A percentile compares a stretch with the other conserved stretches of the same genome.
These are phyloP conservation scores for Boletus tylopilopsis DNA, from an alignment of 768 basidiomycete genomes.

Conservation along the genomic window DNA sequence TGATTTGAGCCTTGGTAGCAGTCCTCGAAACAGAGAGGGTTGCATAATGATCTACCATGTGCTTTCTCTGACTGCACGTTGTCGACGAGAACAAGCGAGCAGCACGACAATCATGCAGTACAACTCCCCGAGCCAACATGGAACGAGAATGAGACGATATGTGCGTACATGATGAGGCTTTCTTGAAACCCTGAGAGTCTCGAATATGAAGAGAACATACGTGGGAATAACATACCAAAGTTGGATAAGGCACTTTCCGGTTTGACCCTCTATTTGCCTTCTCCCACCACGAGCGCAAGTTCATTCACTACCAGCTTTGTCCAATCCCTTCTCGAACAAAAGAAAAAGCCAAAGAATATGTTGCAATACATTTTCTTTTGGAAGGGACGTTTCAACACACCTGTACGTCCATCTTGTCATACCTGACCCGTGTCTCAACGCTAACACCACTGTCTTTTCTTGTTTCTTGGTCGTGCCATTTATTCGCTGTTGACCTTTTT, in stretches of 20 bases:
- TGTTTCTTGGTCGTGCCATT: no score
- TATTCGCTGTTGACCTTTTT: no score
- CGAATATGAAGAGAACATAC: conserved; percentile 14
- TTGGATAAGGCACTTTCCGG: conserved; percentile 14
- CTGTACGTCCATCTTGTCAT: conserved; percentile 14
- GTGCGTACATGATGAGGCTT: not conserved
- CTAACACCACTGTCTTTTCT: not conserved
- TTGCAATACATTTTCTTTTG: conserved; percentile 25
- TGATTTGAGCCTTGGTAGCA: conserved; percentile 33
- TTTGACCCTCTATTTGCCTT: conserved; percentile 11
- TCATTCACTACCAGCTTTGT: not conserved
- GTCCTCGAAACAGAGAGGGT: conserved; percentile 23
- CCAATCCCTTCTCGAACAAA: conserved; percentile 2
- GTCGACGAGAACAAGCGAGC: conserved; percentile 22
- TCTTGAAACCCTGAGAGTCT: not conserved
- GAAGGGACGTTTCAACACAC: conserved; percentile 27
- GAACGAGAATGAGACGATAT: not conserved
- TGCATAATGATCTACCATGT: conserved; percentile 28
- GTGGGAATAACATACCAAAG: conserved; percentile 22
- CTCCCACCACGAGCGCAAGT: not conserved
- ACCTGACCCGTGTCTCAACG: not conserved
- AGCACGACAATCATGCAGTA: not conserved
- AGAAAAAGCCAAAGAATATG: conserved; percentile 11
- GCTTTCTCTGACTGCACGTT: conserved; percentile 5
- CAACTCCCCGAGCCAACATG: not conserved